Base-by-base conservation (phyloP, 2,329 filamentous ascomycete genomes). In the Didymella sp. region DNA sequence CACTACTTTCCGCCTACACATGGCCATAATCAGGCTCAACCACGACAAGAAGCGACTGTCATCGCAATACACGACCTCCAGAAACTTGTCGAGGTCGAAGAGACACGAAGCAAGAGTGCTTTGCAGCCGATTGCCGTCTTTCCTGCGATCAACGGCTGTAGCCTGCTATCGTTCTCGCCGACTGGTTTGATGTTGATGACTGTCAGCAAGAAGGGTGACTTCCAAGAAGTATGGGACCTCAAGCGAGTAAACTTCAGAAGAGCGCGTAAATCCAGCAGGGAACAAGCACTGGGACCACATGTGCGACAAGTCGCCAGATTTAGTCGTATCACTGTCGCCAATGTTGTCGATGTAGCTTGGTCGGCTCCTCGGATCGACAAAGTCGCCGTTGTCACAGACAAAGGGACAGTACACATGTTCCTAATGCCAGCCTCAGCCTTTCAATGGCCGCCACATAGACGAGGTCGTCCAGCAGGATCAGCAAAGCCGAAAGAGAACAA, bases 401-500 rank as follows among this genome's bases (percentile, higher is more conserved):
- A 93, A 66, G 92, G 94, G n/a, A 99, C 95, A 8, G 88, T 97
- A 11, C 95, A 99, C 77, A 85, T 98, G 40, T 88, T 96, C 62
- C 91, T 96, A 64, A 85, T 98, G 76, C 92, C 92, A 8, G 83
- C 86, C 42, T 90, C 87, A 61, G 91, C 91, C 4, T 94, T 93
- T 67, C 87, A 90, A 63, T 96, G 93, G 93, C 93, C 93, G 37
- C 91, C 92, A 22, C 88, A 87, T 38, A 79, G 80, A 42, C 78
- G 80, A 30, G 57, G 67, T n/a, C 71, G 73, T 27, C 71, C 72
- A 41, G 43, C 68, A 22, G 57, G 66, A 19, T n/a, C 66, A 24
- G 47, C 60, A 3, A 72, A 68, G 24, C 35, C 64, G 6, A 70
- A 71, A 21, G 76, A 77, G 45, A 73, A 76, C 11, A 61, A 68